A percentile compares a stretch with the other conserved stretches of the same genome.
Conservation (phyloP, 768 basidiomycete species). For the Amanita phalloides region DNA sequence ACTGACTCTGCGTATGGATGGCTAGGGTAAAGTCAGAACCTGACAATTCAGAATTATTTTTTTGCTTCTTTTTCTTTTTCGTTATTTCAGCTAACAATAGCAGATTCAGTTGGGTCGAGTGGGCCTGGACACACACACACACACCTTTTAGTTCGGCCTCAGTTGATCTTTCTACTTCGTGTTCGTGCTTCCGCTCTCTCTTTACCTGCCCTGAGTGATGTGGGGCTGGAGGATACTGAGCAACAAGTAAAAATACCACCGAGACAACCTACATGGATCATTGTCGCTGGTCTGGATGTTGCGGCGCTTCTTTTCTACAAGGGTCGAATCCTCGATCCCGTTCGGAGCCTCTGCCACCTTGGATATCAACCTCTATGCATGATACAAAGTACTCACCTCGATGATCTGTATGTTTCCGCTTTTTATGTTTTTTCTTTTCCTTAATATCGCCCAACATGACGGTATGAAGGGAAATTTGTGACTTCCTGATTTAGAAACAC, state of each 20-base stretch:
- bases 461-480: background rate
- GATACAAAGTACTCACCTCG: background rate
- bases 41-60: slow-evolving; percentile 7
- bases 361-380: background rate
- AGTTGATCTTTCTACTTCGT: background rate
- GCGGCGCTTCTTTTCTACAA: background rate
- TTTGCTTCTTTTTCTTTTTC: slow-evolving; percentile 13
- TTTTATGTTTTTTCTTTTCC: slow-evolving; percentile 3
- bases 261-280: background rate
- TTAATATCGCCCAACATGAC: background rate
- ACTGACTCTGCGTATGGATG: background rate
- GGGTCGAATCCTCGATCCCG: background rate
- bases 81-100: background rate
- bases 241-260: background rate
- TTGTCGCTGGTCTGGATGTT: background rate
- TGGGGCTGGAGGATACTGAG: background rate
- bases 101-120: background rate
- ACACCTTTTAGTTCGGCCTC: background rate
- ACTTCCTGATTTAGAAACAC: background rate
- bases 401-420: background rate
- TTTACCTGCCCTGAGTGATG: background rate
- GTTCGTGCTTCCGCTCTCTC: background rate
- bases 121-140: background rate
- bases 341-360: background rate
- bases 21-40: background rate